Evolutionary conservation across 257 asterid species (phyloP).

Genomic region (Apocynum venetum): DNA sequence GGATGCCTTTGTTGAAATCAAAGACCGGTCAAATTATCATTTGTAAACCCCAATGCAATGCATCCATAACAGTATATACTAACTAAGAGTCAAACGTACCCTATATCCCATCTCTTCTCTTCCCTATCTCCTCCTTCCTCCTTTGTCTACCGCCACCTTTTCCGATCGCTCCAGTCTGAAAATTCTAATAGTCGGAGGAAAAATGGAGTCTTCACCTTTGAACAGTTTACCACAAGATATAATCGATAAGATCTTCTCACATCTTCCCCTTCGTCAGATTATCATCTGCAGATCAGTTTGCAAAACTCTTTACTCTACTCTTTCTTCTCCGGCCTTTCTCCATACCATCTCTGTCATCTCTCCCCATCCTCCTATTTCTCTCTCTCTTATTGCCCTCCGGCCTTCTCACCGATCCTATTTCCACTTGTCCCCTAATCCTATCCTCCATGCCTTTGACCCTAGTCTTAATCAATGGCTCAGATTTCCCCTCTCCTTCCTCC

Average conservation of each 20-base stretch:
- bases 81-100: neutral
- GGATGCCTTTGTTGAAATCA: neutral
- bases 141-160: neutral
- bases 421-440: constrained; percentile 18
- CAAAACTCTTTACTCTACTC: constrained; percentile 47
- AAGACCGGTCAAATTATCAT: neutral
- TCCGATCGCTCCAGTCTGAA: neutral
- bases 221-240: constrained; percentile 77
- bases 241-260: constrained; percentile 73
- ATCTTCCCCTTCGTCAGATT: constrained; percentile 69
- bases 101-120: neutral
- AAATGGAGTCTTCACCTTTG: constrained; percentile 77
- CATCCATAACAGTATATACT: neutral
- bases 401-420: constrained; percentile 60
- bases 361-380: constrained; percentile 39
- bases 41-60: neutral
- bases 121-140: neutral
- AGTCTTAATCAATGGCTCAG: constrained; percentile 58
- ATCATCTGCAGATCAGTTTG: constrained; percentile 69
- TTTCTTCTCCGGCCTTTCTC: constrained; percentile 70
- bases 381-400: constrained; percentile 62
- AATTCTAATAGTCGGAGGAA: neutral
- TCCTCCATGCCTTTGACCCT: constrained; percentile 74
- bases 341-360: constrained; percentile 56
- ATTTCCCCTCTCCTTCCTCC: constrained; percentile 81